Evolutionary conservation across 2,329 filamentous ascomycete species (phyloP).

Genomic region (Clonostachys chloroleuca): DNA sequence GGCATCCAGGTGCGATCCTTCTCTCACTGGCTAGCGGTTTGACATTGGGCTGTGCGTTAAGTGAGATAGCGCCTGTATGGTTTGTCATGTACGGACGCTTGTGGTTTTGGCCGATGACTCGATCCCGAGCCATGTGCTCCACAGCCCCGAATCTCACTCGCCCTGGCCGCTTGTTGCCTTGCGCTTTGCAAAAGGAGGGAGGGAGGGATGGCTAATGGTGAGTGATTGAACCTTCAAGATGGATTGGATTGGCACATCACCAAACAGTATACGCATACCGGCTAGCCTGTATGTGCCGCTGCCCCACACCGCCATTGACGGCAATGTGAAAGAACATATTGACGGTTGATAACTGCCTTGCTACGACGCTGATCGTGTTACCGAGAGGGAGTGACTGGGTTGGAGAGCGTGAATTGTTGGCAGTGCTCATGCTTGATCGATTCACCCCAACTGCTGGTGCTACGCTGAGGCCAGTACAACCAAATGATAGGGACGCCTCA

Average conservation of each 20-base stretch:
- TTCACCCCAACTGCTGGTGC: too few relatives aligned
- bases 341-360: neutral
- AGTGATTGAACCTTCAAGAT: neutral
- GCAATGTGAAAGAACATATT: neutral
- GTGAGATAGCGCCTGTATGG: too few relatives aligned
- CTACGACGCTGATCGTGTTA: neutral
- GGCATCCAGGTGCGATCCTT: too few relatives aligned
- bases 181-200: neutral
- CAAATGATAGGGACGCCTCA: too few relatives aligned
- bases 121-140: neutral
- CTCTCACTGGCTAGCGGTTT: too few relatives aligned
- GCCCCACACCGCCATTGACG: neutral
- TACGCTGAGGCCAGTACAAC: too few relatives aligned
- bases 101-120: neutral
- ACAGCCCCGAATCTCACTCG: neutral
- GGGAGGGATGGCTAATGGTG: neutral
- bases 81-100: too few relatives aligned
- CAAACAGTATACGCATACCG: neutral
- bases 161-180: neutral
- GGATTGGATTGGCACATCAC: too few relatives aligned
- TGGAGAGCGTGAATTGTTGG: too few relatives aligned
- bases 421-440: too few relatives aligned
- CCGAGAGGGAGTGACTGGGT: too few relatives aligned
- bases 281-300: neutral
- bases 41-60: too few relatives aligned